Percentiles rank a stretch among this genome's conserved stretches.
These are phyloP conservation scores for Pyrus bretschneideri DNA, from an alignment of 306 rosid species.

Conservation along the genomic window DNA sequence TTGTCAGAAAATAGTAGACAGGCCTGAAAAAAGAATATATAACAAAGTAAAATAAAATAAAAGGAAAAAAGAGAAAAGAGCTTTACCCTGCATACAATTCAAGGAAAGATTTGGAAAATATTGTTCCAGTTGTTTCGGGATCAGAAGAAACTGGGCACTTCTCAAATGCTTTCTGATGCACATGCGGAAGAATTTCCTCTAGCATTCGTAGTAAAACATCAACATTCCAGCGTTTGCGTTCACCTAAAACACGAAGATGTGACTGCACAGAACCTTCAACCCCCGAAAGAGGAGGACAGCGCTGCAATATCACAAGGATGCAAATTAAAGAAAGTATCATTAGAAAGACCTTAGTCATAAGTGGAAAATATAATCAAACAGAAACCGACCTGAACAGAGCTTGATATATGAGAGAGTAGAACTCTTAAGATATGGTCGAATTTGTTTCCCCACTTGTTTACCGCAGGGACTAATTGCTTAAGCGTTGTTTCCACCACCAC, in stretches of 20 bases:
- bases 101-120: conserved; percentile 62
- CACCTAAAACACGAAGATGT: conserved; percentile 81
- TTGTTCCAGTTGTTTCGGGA: conserved; percentile 43
- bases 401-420: conserved; percentile 60
- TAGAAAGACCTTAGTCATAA: conserved; percentile 3
- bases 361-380: conserved; percentile 11
- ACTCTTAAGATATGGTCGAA: conserved; percentile 66
- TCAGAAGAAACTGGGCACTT: conserved; percentile 65
- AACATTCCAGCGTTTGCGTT: conserved; percentile 88
- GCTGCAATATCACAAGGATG: conserved; percentile 41
- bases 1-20: neutral
- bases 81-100: conserved; percentile 76
- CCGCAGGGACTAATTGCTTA: conserved; percentile 80
- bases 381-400: conserved; percentile 64
- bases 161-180: conserved; percentile 63
- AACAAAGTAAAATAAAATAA: neutral
- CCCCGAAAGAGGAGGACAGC: conserved; percentile 92
- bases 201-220: conserved; percentile 77
- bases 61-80: neutral
- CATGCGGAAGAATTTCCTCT: conserved; percentile 54
- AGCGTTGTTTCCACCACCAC: conserved; percentile 85
- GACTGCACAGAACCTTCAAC: conserved; percentile 97
- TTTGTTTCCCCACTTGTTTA: conserved; percentile 82
- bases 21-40: neutral
- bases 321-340: conserved; percentile 6